Evolutionary conservation across 495 filamentous ascomycete genomes (phyloP).

Genomic region (Hypoxylon trugodes): DNA sequence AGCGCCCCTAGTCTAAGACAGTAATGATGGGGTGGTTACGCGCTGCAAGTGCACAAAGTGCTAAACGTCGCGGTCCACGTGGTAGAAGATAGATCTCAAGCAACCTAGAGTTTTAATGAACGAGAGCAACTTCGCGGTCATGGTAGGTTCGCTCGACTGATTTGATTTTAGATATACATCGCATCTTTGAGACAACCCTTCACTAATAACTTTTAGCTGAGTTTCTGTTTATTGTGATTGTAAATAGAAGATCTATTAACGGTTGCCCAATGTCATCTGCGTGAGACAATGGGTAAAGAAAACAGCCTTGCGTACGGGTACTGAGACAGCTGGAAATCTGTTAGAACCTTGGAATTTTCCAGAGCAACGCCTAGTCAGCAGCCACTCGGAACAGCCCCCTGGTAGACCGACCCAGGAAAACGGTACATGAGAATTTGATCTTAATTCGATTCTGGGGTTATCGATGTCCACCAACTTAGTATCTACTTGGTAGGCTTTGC

Average conservation of each 20-base stretch:
- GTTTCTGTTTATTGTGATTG: too few relatives aligned
- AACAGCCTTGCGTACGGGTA: not conserved
- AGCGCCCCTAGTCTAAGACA: constrained; percentile 4
- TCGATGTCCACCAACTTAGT: not conserved
- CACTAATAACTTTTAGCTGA: too few relatives aligned
- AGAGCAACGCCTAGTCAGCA: not conserved
- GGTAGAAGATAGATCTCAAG: constrained; percentile 7
- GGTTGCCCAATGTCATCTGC: not conserved
- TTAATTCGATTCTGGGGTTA: constrained; percentile 21
- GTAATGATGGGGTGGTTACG: constrained; percentile 6
- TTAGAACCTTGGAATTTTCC: too few relatives aligned
- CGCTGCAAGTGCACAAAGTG: constrained; percentile 13
- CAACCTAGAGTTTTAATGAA: not conserved
- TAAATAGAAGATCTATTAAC: not conserved
- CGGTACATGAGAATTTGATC: constrained; percentile 14
- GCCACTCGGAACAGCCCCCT: constrained; percentile 20
- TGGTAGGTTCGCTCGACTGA: too few relatives aligned
- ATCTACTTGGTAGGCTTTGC: too few relatives aligned
- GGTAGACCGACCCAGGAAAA: constrained; percentile 1
- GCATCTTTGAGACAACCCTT: too few relatives aligned
- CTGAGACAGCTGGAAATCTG: constrained; percentile 2
- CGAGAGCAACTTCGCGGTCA: not conserved
- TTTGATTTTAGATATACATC: too few relatives aligned
- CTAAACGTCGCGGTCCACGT: constrained; percentile 16
- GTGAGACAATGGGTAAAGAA: not conserved